Evolutionary conservation across 140 eudicot species (phyloP).

Genomic region (Anethum foeniculum): DNA sequence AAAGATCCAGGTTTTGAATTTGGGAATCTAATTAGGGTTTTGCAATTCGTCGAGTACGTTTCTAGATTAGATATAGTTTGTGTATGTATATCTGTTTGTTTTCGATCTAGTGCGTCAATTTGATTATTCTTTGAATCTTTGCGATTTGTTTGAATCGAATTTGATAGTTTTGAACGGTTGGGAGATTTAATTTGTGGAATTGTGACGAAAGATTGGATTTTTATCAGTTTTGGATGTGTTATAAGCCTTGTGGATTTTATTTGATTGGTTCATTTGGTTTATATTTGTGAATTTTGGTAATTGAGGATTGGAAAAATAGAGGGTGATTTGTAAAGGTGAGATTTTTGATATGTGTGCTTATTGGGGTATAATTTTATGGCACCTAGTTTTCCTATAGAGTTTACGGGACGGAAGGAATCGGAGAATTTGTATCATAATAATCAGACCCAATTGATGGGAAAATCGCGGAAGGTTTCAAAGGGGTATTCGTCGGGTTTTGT

Average conservation of each 20-base stretch:
- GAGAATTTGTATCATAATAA: constrained; percentile 23
- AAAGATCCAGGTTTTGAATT: constrained; percentile 26
- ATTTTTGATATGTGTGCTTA: constrained; percentile 24
- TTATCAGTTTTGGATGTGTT: neutral
- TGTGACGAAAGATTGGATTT: neutral
- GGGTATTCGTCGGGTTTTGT: constrained; percentile 49
- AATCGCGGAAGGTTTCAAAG: constrained; percentile 59
- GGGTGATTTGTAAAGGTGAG: constrained; percentile 10
- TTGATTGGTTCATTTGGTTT: constrained; percentile 1
- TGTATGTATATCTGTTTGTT: neutral
- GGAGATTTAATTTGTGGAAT: neutral
- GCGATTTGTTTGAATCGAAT: neutral
- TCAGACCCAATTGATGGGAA: constrained; percentile 48
- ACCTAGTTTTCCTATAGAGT: constrained; percentile 52
- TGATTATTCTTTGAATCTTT: constrained; percentile 3
- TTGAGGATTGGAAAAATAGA: neutral
- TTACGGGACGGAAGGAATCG: constrained; percentile 44
- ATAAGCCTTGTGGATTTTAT: neutral
- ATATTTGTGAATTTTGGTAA: neutral
- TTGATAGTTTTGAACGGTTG: neutral
- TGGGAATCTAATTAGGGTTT: constrained; percentile 21
- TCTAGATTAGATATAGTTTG: neutral
- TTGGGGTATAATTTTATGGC: constrained; percentile 56
- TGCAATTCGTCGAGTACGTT: constrained; percentile 7
- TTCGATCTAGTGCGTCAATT: constrained; percentile 12